These are phyloP conservation scores for Syncephalis plumigaleata DNA, from an alignment of 371 early-diverging fungal genomes.

Conservation along the genomic window DNA sequence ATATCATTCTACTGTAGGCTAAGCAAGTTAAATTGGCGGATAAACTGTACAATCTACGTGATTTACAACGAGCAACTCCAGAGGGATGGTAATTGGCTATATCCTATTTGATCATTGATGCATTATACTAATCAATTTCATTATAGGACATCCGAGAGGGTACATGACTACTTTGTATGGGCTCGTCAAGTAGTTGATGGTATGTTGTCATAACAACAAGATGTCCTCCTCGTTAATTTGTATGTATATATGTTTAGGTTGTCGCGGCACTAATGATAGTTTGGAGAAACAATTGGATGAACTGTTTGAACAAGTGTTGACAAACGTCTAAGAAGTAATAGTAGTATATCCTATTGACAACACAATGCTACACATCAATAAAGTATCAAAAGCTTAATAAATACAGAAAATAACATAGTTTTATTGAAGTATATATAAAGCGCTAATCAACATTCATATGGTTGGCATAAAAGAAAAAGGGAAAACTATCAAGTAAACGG, in stretches of 20 bases:
- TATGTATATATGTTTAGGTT: neutral
- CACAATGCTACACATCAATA: too few relatives aligned
- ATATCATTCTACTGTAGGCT: too few relatives aligned
- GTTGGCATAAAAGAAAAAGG: too few relatives aligned
- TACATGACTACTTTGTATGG: constrained; percentile 31
- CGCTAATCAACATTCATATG: too few relatives aligned
- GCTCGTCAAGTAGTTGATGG: constrained; percentile 26
- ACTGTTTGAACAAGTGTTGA: neutral
- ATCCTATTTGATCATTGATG: neutral
- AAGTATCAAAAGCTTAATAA: too few relatives aligned
- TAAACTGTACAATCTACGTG: constrained; percentile 29
- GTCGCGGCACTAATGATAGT: neutral
- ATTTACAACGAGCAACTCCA: constrained; percentile 15
- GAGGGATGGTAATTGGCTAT: constrained; percentile 17
- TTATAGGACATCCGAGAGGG: constrained; percentile 12
- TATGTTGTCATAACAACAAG: too few relatives aligned
- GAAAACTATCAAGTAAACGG: too few relatives aligned
- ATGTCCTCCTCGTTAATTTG: too few relatives aligned
- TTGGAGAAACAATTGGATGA: neutral
- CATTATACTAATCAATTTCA: neutral
- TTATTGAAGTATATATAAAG: too few relatives aligned
- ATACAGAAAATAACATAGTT: too few relatives aligned
- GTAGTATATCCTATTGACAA: too few relatives aligned
- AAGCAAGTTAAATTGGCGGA: constrained; percentile 35
- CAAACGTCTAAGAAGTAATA: too few relatives aligned